A percentile compares a stretch with the other conserved stretches of the same genome.
These are phyloP conservation scores for Thermoascus crustaceus DNA, from an alignment of 2,329 filamentous ascomycete species.

Conservation along the genomic window DNA sequence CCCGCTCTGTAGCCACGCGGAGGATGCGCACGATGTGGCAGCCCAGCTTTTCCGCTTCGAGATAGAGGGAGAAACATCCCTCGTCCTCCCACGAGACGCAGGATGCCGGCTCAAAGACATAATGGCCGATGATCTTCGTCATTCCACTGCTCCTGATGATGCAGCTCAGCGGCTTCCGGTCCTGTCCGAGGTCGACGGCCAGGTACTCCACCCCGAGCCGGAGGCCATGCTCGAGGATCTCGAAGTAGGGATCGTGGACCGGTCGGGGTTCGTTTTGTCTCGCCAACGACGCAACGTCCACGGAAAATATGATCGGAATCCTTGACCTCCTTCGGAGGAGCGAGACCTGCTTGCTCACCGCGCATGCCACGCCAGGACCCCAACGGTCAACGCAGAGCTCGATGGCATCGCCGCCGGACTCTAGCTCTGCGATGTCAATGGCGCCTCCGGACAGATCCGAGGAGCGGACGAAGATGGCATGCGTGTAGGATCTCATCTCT, in stretches of 20 bases:
- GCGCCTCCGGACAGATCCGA: conserved; percentile 26
- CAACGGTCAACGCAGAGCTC: conserved; percentile 54
- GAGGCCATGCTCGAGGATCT: conserved; percentile 32
- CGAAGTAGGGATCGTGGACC: conserved; percentile 20
- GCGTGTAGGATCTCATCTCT: conserved; percentile 45
- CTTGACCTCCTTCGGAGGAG: conserved; percentile 49
- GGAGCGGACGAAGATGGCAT: conserved; percentile 31
- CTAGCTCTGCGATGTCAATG: conserved; percentile 44
- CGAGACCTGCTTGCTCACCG: conserved; percentile 49
- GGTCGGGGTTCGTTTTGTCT: conserved; percentile 6
- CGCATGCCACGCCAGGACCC: conserved; percentile 41
- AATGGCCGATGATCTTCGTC: conserved; percentile 35
- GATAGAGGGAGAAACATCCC: conserved; percentile 23
- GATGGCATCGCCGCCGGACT: conserved; percentile 52
- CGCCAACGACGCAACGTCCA: conserved; percentile 32
- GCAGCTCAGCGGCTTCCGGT: conserved; percentile 17
- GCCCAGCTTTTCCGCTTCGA: conserved; percentile 28
- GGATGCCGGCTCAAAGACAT: conserved; percentile 22
- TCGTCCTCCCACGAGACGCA: conserved; percentile 28
- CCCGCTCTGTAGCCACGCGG: conserved; percentile 24
- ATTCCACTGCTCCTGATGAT: conserved; percentile 28
- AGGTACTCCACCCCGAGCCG: conserved; percentile 35
- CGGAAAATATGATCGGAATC: conserved; percentile 50
- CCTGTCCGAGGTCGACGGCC: conserved; percentile 27
- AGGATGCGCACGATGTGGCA: conserved; percentile 35